Percentiles rank a stretch among this genome's conserved stretches.
Conservation (phyloP, 2,329 filamentous ascomycete species). For the Diaporthe sp. region DNA sequence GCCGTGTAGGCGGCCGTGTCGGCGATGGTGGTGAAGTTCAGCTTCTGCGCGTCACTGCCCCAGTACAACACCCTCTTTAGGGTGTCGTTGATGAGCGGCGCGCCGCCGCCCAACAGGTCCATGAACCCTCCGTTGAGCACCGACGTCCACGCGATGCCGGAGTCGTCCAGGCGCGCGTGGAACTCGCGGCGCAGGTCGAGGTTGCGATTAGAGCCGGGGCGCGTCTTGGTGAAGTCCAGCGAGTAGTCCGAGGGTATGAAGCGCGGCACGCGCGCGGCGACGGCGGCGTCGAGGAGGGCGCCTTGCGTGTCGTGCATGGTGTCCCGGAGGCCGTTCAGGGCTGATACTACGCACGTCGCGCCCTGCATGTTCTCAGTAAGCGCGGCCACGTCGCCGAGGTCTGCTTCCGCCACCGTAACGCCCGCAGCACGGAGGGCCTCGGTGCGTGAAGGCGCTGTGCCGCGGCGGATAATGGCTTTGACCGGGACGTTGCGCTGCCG, state of each 20-base stretch:
- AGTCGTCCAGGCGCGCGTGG: conserved; percentile 40
- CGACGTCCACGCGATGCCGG: conserved; percentile 42
- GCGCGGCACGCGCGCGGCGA: conserved; percentile 71
- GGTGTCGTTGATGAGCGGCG: conserved; percentile 37
- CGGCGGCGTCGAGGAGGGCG: conserved; percentile 68
- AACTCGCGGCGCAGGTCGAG: conserved; percentile 44
- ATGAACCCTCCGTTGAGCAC: conserved; percentile 43
- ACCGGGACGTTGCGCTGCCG: conserved; percentile 39
- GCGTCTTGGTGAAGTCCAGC: conserved; percentile 44
- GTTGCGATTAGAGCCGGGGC: conserved; percentile 43
- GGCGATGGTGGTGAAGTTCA: conserved; percentile 43
- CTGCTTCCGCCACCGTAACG: conserved; percentile 37
- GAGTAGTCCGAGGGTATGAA: conserved; percentile 73
- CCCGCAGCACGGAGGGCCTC: conserved; percentile 31
- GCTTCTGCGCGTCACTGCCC: conserved; percentile 37
- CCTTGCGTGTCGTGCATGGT: conserved; percentile 57
- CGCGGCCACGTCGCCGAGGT: conserved; percentile 39
- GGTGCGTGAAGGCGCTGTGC: conserved; percentile 36
- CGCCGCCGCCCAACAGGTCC: conserved; percentile 37
- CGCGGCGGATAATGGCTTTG: conserved; percentile 42
- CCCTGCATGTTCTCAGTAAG: conserved; percentile 36
- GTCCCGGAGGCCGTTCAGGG: conserved; percentile 41
- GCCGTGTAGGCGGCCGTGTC: conserved; percentile 44
- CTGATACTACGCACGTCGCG: conserved; percentile 35
- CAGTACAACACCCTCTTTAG: conserved; percentile 40